phyloP scores from a whole-genome alignment of 768 basidiomycete species.

The Phanerochaete sordida region DNA sequence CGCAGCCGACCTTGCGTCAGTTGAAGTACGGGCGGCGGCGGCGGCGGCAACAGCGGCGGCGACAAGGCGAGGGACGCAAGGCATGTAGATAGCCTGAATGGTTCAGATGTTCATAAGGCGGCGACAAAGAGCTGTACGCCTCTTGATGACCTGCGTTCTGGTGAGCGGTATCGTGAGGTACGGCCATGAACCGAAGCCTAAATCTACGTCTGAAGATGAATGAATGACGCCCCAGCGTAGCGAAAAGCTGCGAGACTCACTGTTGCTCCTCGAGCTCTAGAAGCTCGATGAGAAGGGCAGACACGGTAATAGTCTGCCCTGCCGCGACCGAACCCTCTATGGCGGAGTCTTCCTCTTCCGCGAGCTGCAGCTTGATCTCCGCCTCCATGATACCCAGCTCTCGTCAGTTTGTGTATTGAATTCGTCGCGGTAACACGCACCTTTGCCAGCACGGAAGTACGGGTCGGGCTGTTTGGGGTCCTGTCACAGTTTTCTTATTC shows the following conservation, averaged over 20 bases:
- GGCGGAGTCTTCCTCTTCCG: no score
- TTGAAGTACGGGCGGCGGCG: no score
- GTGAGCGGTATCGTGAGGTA: background rate
- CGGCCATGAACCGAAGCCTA: background rate
- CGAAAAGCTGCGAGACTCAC: background rate
- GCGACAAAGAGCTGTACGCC: conserved; percentile 6
- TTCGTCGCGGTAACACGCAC: no score
- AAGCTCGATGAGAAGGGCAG: background rate
- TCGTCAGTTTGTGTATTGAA: background rate
- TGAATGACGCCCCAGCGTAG: background rate
- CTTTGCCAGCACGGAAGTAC: no score
- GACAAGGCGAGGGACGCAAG: conserved; percentile 5
- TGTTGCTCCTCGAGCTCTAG: background rate
- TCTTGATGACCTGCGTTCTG: background rate
- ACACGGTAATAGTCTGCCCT: background rate
- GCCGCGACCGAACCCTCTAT: no score
- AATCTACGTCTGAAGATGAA: background rate
- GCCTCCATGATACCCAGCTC: background rate
- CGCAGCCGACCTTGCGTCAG: no score
- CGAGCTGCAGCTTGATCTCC: no score
- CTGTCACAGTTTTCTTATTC: no score
- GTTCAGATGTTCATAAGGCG: conserved; percentile 6
- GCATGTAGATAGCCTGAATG: conserved; percentile 16
- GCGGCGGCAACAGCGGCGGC: background rate
- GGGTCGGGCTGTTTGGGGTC: no score